These are phyloP conservation scores for Geotrichum phurueaensis DNA, from an alignment of 1,139 yeast species.

Conservation along the genomic window DNA sequence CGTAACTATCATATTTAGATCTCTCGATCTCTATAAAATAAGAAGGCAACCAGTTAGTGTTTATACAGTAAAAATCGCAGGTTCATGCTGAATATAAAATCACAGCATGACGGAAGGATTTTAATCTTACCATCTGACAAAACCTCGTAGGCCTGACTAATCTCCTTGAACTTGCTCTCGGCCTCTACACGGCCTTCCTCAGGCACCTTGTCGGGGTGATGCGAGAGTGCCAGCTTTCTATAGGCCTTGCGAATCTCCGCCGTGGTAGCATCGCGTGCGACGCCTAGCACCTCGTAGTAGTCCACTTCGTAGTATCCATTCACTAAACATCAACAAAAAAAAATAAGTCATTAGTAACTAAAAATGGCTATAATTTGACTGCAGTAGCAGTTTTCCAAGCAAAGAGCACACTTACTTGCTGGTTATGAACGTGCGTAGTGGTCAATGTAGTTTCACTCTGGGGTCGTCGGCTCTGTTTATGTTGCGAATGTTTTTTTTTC, in stretches of 20 bases:
- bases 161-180: constrained; percentile 67
- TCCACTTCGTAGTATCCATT: constrained; percentile 27
- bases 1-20: constrained; percentile 17
- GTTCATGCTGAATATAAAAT: background rate
- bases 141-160: constrained; percentile 72
- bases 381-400: background rate
- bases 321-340: constrained; percentile 9
- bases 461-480: background rate
- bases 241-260: constrained; percentile 72
- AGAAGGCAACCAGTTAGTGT: background rate
- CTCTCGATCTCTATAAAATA: constrained; percentile 14
- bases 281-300: constrained; percentile 64
- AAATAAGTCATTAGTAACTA: background rate
- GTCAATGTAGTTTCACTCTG: background rate
- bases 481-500: background rate
- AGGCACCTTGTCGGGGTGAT: constrained; percentile 77
- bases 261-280: constrained; percentile 54
- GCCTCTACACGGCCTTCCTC: constrained; percentile 58
- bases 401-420: background rate
- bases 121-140: constrained; percentile 49
- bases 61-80: background rate
- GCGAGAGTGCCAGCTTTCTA: constrained; percentile 61
- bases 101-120: background rate
- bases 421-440: background rate
- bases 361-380: background rate